Percentiles rank a stretch among this genome's conserved stretches.
Conservation (phyloP, 352 stramenopile genomes). For the Phytophthora sp. region DNA sequence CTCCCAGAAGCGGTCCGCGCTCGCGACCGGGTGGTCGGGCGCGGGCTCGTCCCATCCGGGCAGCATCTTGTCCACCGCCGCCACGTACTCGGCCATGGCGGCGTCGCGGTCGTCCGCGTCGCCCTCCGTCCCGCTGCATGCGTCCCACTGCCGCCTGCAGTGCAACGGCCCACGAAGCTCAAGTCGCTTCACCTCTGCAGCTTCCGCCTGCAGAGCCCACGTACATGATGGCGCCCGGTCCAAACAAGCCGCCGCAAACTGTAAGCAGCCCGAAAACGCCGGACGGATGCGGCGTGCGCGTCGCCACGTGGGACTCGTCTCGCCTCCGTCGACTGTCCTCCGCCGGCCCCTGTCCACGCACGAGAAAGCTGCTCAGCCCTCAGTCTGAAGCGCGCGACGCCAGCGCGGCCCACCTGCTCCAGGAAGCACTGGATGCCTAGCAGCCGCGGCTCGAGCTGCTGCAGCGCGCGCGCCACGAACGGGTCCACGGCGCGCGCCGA, state of each 20-base stretch:
- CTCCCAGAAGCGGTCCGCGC: slow-evolving; percentile 66
- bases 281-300: not conserved
- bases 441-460: slow-evolving; percentile 58
- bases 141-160: slow-evolving; percentile 70
- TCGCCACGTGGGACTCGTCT: slow-evolving; percentile 19
- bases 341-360: slow-evolving; percentile 47
- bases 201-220: not conserved
- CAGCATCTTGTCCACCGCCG: slow-evolving; percentile 62
- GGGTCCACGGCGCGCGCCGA: slow-evolving; percentile 67
- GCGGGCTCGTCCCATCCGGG: slow-evolving; percentile 62
- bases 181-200: not conserved
- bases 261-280: slow-evolving; percentile 33
- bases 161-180: not conserved
- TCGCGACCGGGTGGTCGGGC: slow-evolving; percentile 58
- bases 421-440: slow-evolving; percentile 79
- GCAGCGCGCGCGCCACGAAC: slow-evolving; percentile 60
- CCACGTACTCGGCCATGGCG: slow-evolving; percentile 66
- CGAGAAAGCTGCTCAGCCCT: not conserved
- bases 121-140: slow-evolving; percentile 42
- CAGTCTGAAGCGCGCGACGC: slow-evolving; percentile 1
- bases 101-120: slow-evolving; percentile 31
- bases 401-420: slow-evolving; percentile 50
- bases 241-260: slow-evolving; percentile 60
- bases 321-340: slow-evolving; percentile 58
- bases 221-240: slow-evolving; percentile 68